Base-by-base conservation (phyloP, 108 stramenopile species). In the Skeletonema potamos region DNA sequence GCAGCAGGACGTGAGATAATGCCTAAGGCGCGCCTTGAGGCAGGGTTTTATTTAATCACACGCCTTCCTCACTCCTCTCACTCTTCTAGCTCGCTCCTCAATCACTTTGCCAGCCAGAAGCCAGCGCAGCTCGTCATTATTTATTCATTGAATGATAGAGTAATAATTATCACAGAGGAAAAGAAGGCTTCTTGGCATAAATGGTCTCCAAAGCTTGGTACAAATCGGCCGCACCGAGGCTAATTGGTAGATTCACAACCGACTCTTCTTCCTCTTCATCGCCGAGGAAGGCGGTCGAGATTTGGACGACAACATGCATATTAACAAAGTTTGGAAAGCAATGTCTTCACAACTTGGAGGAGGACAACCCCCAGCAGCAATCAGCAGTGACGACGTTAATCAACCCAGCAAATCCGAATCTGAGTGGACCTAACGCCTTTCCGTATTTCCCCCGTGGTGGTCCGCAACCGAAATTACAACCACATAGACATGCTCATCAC, bases 301-400 rank as follows among this genome's bases (percentile, higher is more conserved):
- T 92, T 43, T 92, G 92, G 92, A 84, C 76, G 7, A 92, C 92
- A 9, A 85, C 92, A 5, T 92, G 92, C 70, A 84, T 89, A 39
- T 86, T 92, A 3, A 84, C 79, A 12, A 88, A 87, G 27, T 88
- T 90, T 73, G 85, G 82, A 6, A 83, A 67, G 70, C 44, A 51
- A 51, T 24, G 18, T 48, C 20, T 6, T 6, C 48, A 51, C 22
- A 20, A 51, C 18, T 10, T 8, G 6, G 44, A 46, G 44, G 18
- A 20, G n/a, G n/a, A n/a, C n/a, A n/a, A n/a, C n/a, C n/a, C n/a
- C n/a, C 44, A 46, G 17, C 44, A 46, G 17, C 48, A 51, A 22
- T 8, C 44, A 46, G 18, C 48, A 51, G 8, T 22, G 0, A 22
- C 22, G 8, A 51, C 48, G 34, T 69, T 92, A 0, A 74, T 92